Evolutionary conservation across 805 yeast species (phyloP).

Genomic region (Komagataella pseudopastoris): DNA sequence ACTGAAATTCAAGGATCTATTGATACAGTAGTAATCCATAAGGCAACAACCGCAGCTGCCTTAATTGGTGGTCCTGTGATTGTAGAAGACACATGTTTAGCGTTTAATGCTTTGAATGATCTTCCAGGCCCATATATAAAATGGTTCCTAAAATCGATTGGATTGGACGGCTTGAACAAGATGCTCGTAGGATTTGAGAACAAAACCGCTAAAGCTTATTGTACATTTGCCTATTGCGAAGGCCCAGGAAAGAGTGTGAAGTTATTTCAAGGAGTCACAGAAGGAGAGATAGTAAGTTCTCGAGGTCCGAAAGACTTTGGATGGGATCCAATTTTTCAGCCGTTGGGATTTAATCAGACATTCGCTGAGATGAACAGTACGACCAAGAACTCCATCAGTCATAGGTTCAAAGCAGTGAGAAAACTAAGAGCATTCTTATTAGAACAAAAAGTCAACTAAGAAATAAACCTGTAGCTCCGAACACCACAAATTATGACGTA

Average conservation of each 20-base stretch:
- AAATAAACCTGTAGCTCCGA: not conserved
- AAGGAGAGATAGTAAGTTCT: slow-evolving; percentile 65
- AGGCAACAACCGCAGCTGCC: slow-evolving; percentile 62
- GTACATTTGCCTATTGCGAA: slow-evolving; percentile 85
- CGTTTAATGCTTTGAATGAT: slow-evolving; percentile 62
- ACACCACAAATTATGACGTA: not conserved
- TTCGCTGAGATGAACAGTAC: slow-evolving; percentile 83
- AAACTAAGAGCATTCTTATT: slow-evolving; percentile 47
- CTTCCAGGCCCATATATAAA: slow-evolving; percentile 87
- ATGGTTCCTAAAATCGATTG: slow-evolving; percentile 77
- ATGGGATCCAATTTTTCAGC: slow-evolving; percentile 88
- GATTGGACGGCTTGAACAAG: slow-evolving; percentile 63
- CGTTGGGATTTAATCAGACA: slow-evolving; percentile 58
- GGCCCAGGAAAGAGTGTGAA: slow-evolving; percentile 64
- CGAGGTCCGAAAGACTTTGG: slow-evolving; percentile 83
- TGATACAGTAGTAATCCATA: slow-evolving; percentile 67
- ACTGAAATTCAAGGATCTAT: slow-evolving; percentile 88
- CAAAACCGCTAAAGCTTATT: slow-evolving; percentile 75
- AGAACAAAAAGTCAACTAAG: slow-evolving; percentile 3
- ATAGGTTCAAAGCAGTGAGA: slow-evolving; percentile 73
- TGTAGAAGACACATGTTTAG: slow-evolving; percentile 91
- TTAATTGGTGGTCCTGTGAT: slow-evolving; percentile 65
- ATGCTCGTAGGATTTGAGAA: slow-evolving; percentile 74
- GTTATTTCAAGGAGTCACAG: slow-evolving; percentile 74
- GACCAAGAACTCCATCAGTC: slow-evolving; percentile 73